Conservation (phyloP, 2,329 filamentous ascomycete species). For the Nigrospora oryzae region DNA sequence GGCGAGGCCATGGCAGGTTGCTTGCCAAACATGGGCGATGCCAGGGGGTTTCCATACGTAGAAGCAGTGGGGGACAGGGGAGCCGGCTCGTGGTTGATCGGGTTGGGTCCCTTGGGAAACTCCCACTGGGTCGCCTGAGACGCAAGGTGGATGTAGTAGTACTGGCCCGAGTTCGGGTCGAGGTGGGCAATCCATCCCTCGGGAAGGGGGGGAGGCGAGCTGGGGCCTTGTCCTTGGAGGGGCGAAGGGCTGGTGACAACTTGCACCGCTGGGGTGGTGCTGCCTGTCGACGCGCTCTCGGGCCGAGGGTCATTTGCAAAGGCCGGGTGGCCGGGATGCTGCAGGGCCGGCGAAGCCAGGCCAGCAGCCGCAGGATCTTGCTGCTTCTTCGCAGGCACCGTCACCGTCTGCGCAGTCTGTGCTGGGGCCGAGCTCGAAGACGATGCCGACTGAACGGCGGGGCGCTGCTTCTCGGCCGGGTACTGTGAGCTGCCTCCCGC, state of each 20-base stretch:
- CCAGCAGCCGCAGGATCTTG: conserved; percentile 16
- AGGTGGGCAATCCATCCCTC: conserved; percentile 98
- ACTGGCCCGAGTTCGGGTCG: conserved; percentile 91
- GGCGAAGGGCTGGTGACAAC: conserved; percentile 32
- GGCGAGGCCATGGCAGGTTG: conserved; percentile 70
- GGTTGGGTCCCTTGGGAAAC: conserved; percentile 91
- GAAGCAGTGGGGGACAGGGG: conserved; percentile 78
- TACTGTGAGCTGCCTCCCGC: conserved; percentile 49
- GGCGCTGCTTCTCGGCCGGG: conserved; percentile 69
- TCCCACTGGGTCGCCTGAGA: conserved; percentile 98
- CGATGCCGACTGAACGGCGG: conserved; percentile 19
- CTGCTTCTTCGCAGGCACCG: conserved; percentile 23
- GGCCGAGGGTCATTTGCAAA: conserved; percentile 76
- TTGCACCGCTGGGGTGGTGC: conserved; percentile 33
- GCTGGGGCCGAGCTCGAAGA: conserved; percentile 15
- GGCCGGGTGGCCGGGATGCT: conserved; percentile 69
- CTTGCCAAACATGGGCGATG: conserved; percentile 58
- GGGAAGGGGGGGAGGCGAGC: conserved; percentile 84
- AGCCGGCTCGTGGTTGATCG: conserved; percentile 71
- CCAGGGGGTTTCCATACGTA: conserved; percentile 66
- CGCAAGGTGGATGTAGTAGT: conserved; percentile 96
- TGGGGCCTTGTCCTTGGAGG: conserved; percentile 45
- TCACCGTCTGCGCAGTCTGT: conserved; percentile 13
- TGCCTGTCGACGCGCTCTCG: conserved; percentile 28
- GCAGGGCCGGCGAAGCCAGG: conserved; percentile 38